Percentiles rank a stretch among this genome's conserved stretches.
Evolutionary conservation across 1,284 basidiomycete species (phyloP).

Genomic region (Austroboletus niveus): DNA sequence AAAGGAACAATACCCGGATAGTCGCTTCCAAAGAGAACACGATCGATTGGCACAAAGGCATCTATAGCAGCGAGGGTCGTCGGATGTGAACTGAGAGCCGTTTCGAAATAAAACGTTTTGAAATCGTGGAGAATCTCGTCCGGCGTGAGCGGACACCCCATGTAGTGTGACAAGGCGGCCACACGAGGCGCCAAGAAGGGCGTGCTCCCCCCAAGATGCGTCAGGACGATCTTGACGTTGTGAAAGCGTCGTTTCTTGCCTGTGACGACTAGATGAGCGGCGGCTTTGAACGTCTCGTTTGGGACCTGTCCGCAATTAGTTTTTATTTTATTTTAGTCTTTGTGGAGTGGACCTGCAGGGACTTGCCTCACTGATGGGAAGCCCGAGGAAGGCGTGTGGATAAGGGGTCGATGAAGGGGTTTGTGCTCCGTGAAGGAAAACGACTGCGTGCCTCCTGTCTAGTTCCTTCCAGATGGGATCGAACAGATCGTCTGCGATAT

Average conservation of each 20-base stretch:
- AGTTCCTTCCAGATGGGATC: conserved; percentile 67
- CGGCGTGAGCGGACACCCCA: conserved; percentile 58
- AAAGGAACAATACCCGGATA: conserved; percentile 53
- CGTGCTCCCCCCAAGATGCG: conserved; percentile 66
- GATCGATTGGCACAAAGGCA: conserved; percentile 45
- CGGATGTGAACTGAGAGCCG: conserved; percentile 58
- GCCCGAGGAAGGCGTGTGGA: conserved; percentile 58
- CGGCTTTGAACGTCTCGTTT: conserved; percentile 76
- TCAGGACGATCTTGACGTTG: conserved; percentile 59
- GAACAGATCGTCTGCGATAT: conserved; percentile 60
- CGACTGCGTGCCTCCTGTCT: conserved; percentile 50
- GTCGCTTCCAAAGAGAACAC: conserved; percentile 67
- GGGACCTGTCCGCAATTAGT: conserved; percentile 50
- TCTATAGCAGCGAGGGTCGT: conserved; percentile 49
- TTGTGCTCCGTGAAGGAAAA: conserved; percentile 71
- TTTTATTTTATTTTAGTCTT: conserved; percentile 6
- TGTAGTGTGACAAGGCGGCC: conserved; percentile 59
- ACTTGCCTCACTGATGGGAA: conserved; percentile 65
- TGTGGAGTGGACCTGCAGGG: conserved; percentile 12
- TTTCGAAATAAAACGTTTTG: conserved; percentile 67
- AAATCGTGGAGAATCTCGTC: conserved; percentile 67
- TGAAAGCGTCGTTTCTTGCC: conserved; percentile 62
- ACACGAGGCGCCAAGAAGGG: conserved; percentile 63
- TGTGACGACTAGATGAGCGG: conserved; percentile 68
- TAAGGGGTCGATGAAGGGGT: conserved; percentile 59